A percentile compares a stretch with the other conserved stretches of the same genome.
Evolutionary conservation across 495 filamentous ascomycete species (phyloP).

Genomic region (Tuber umbilicatum): DNA sequence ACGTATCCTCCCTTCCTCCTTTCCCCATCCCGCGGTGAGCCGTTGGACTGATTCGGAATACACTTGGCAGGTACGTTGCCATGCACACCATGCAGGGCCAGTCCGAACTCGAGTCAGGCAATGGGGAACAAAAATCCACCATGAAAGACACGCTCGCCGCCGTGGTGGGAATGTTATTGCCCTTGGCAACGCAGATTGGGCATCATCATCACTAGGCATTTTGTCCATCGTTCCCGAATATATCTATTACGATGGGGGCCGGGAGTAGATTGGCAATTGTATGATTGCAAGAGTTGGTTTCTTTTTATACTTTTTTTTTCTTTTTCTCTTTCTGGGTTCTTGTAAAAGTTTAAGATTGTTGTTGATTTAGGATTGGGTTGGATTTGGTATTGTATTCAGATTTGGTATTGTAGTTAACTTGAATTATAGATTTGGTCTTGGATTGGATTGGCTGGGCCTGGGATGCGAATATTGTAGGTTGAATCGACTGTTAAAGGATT

Average conservation of each 20-base stretch:
- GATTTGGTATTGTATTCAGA: not conserved
- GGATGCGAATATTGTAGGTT: not conserved
- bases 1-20: constrained; percentile 43
- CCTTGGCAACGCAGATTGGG: constrained; percentile 80
- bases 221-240: constrained; percentile 5
- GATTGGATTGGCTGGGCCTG: not conserved
- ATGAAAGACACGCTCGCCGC: constrained; percentile 64
- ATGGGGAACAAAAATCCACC: constrained; percentile 58
- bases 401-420: not conserved
- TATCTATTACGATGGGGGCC: not conserved
- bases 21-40: not conserved
- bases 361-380: not conserved
- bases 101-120: constrained; percentile 42
- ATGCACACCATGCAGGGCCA: constrained; percentile 98
- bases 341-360: constrained; percentile 1
- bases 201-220: constrained; percentile 53
- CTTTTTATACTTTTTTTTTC: not conserved
- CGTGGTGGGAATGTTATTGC: constrained; percentile 82
- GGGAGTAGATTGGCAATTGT: constrained; percentile 4
- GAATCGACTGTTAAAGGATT: not conserved
- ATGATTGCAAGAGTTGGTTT: not conserved
- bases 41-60: constrained; percentile 6
- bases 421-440: constrained; percentile 1
- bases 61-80: constrained; percentile 72
- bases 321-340: constrained; percentile 6